Evolutionary conservation across 805 yeast genomes (phyloP).

Genomic region (Yarrowia sp.): DNA sequence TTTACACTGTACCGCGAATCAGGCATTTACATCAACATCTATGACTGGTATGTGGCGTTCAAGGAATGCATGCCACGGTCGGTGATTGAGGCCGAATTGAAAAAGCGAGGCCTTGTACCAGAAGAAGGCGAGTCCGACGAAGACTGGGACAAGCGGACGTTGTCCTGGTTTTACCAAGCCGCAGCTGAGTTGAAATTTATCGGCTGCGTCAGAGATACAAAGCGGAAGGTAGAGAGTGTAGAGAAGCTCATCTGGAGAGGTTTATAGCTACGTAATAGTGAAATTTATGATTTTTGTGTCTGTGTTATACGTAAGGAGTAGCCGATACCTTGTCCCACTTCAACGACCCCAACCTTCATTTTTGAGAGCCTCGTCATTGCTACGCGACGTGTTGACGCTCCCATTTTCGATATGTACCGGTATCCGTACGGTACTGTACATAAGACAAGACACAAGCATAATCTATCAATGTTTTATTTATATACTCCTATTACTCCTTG

Average conservation of each 20-base stretch:
- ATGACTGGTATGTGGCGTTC: slow-evolving; percentile 65
- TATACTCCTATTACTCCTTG: background rate
- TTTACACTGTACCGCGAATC: slow-evolving; percentile 79
- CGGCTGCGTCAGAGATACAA: slow-evolving; percentile 64
- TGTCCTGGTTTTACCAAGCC: slow-evolving; percentile 74
- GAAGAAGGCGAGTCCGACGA: slow-evolving; percentile 38
- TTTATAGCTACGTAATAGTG: too few relatives aligned
- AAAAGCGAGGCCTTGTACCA: slow-evolving; percentile 1
- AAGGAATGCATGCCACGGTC: slow-evolving; percentile 37
- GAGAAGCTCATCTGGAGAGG: slow-evolving; percentile 75
- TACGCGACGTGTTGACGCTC: too few relatives aligned
- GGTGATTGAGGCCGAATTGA: slow-evolving; percentile 7
- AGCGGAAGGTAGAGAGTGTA: slow-evolving; percentile 59
- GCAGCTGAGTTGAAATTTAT: slow-evolving; percentile 65
- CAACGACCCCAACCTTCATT: too few relatives aligned
- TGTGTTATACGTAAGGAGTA: too few relatives aligned
- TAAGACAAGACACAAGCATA: too few relatives aligned
- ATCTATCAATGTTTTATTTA: background rate
- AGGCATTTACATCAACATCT: slow-evolving; percentile 61
- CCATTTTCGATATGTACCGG: too few relatives aligned
- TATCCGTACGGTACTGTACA: too few relatives aligned
- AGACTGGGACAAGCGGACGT: slow-evolving; percentile 60
- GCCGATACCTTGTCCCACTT: too few relatives aligned
- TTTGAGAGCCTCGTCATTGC: too few relatives aligned
- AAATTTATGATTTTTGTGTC: too few relatives aligned